Conservation (phyloP, 805 yeast genomes). For the Saccharomycopsis sp. region DNA sequence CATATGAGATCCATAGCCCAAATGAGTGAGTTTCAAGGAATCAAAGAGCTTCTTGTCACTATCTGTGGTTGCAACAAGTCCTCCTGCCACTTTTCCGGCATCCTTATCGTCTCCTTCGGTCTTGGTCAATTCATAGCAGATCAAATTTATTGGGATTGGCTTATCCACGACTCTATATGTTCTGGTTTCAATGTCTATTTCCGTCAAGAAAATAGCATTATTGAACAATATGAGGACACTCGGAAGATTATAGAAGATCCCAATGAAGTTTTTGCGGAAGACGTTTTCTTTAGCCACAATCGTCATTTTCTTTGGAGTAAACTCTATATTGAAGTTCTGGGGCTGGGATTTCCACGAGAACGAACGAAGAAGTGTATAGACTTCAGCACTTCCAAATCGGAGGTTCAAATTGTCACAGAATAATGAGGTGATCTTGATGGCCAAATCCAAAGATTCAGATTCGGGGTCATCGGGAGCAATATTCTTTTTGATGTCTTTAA, state of each 20-base stretch:
- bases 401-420: constrained; percentile 19
- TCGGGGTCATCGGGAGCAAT: constrained; percentile 9
- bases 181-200: constrained; percentile 11
- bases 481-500: constrained; percentile 10
- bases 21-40: constrained; percentile 10
- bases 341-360: constrained; percentile 14
- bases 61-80: constrained; percentile 3
- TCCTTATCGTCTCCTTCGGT: neutral
- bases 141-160: constrained; percentile 18
- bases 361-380: constrained; percentile 8
- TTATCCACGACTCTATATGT: constrained; percentile 12
- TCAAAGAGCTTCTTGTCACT: constrained; percentile 4
- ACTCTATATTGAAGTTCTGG: constrained; percentile 15
- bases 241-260: constrained; percentile 5
- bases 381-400: constrained; percentile 18
- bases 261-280: constrained; percentile 7
- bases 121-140: constrained; percentile 10
- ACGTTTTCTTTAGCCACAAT: constrained; percentile 8
- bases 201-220: constrained; percentile 13
- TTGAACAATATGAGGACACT: constrained; percentile 14
- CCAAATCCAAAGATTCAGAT: constrained; percentile 3
- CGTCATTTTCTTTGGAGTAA: constrained; percentile 10
- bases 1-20: constrained; percentile 14
- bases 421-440: constrained; percentile 7
- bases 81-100: constrained; percentile 4